phyloP scores from a whole-genome alignment of 768 basidiomycete genomes.

The Cytidiella melzeri region DNA sequence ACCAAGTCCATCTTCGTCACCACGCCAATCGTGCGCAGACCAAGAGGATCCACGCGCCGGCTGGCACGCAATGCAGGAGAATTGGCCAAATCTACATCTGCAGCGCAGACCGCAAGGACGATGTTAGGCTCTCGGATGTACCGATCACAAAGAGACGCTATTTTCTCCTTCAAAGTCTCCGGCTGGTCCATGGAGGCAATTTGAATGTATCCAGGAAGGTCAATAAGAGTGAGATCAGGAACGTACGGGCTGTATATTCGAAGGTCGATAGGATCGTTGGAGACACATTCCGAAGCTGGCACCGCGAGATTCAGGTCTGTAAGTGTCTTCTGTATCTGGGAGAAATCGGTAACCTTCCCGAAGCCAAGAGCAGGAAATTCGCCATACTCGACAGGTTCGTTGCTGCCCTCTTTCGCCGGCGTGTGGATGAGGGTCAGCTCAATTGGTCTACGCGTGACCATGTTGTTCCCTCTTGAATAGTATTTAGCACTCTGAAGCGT shows the following conservation, averaged over 20 bases:
- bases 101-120: constrained; percentile 96
- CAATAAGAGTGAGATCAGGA: constrained; percentile 95
- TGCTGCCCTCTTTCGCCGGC: constrained; percentile 49
- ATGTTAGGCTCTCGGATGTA: constrained; percentile 99
- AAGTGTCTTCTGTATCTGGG: constrained; percentile 86
- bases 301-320: constrained; percentile 95
- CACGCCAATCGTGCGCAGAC: constrained; percentile 93
- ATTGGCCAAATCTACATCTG: constrained; percentile 97
- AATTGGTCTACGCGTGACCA: constrained; percentile 98
- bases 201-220: constrained; percentile 96
- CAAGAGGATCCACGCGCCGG: constrained; percentile 90
- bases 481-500: neutral
- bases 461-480: constrained; percentile 81
- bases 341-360: constrained; percentile 86
- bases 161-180: constrained; percentile 89
- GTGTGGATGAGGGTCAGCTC: constrained; percentile 96
- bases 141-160: constrained; percentile 81
- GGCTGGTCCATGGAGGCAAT: constrained; percentile 95
- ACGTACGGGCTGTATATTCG: constrained; percentile 95
- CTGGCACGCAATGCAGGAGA: constrained; percentile 93
- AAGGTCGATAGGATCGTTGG: constrained; percentile 92
- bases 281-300: constrained; percentile 83
- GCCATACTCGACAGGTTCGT: constrained; percentile 69
- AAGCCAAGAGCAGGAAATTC: constrained; percentile 90
- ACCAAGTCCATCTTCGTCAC: constrained; percentile 99